Evolutionary conservation across 176 grass and related monocot species (phyloP).

Genomic region (Raddia guianensis): DNA sequence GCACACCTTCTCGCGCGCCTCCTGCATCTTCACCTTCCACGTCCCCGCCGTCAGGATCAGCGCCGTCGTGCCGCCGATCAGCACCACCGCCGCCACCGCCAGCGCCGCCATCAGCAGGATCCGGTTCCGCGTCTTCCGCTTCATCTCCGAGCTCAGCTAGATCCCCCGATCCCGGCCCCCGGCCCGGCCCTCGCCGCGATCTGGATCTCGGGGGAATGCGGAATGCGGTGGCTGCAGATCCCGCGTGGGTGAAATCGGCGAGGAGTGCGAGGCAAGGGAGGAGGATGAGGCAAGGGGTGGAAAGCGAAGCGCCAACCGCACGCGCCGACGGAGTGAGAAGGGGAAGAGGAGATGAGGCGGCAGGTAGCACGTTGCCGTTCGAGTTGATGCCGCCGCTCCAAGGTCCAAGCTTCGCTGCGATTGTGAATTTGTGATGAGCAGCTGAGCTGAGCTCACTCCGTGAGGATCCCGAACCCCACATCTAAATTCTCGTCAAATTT

Average conservation of each 20-base stretch:
- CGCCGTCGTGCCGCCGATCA: constrained; percentile 46
- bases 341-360: constrained; percentile 7
- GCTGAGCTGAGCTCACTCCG: no score
- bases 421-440: no score
- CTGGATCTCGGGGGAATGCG: constrained; percentile 38
- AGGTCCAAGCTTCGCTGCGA: no score
- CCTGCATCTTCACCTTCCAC: constrained; percentile 50
- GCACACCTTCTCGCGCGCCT: constrained; percentile 74
- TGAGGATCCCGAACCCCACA: no score
- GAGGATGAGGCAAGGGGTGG: not conserved
- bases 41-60: constrained; percentile 56
- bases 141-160: constrained; percentile 37
- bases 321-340: constrained; percentile 12
- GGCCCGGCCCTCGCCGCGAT: not conserved
- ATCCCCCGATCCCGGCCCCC: not conserved
- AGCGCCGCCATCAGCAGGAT: constrained; percentile 35
- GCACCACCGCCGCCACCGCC: constrained; percentile 28
- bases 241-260: constrained; percentile 36
- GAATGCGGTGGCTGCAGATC: constrained; percentile 24
- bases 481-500: not conserved
- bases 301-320: constrained; percentile 55
- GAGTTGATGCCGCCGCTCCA: not conserved
- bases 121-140: constrained; percentile 50
- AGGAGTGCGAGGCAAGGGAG: constrained; percentile 43
- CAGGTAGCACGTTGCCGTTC: constrained; percentile 17